Percentiles rank a stretch among this genome's conserved stretches.
These are phyloP conservation scores for Termitomyces sp. DNA, from an alignment of 768 basidiomycete species.

Conservation along the genomic window DNA sequence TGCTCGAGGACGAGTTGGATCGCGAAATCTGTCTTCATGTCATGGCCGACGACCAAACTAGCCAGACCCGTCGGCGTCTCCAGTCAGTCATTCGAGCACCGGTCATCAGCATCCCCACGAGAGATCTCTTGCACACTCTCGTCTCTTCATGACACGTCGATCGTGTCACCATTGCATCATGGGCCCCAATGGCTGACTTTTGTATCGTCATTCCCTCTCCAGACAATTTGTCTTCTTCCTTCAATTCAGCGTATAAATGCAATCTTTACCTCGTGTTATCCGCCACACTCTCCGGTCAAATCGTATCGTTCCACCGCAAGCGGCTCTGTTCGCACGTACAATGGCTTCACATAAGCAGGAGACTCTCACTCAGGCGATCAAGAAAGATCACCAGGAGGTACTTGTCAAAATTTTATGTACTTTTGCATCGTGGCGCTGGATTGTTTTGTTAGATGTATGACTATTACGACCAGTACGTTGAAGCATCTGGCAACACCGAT, in stretches of 20 bases:
- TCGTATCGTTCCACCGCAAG: not conserved
- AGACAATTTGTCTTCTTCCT: not conserved
- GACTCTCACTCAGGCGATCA: constrained; percentile 36
- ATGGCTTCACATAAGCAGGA: constrained; percentile 16
- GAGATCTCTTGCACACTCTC: not conserved
- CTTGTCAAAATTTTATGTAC: not conserved
- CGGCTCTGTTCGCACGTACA: not conserved
- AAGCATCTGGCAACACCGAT: constrained; percentile 34
- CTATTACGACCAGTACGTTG: constrained; percentile 46
- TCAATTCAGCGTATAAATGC: not conserved
- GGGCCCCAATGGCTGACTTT: not conserved
- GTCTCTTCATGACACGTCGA: not conserved
- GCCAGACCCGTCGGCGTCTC: not conserved
- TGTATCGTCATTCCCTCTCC: not conserved
- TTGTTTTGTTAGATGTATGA: constrained; percentile 43
- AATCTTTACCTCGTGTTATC: not conserved
- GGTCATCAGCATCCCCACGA: not conserved
- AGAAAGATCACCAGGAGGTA: constrained; percentile 46
- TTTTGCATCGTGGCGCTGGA: not conserved
- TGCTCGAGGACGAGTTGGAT: not conserved
- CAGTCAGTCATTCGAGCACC: not conserved
- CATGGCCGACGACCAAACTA: not conserved
- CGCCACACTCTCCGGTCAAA: not conserved
- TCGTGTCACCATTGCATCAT: not conserved
- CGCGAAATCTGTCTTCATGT: not conserved